Evolutionary conservation across 306 rosid genomes (phyloP).

Genomic region (Medicago lupulina): DNA sequence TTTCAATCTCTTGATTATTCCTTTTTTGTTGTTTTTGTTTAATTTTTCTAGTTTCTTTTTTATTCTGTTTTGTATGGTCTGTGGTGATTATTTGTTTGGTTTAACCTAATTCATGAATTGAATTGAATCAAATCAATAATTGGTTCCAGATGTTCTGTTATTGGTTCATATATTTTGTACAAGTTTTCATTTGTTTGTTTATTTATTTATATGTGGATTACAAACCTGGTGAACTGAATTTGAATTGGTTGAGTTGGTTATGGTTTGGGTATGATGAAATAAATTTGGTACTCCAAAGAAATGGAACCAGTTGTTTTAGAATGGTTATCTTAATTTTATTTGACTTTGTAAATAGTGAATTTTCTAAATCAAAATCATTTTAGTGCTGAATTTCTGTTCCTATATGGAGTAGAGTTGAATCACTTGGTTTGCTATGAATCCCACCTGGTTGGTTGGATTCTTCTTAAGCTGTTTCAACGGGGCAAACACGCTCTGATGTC

Average conservation of each 20-base stretch:
- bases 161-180: neutral
- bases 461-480: neutral
- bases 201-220: neutral
- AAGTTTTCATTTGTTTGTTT: neutral
- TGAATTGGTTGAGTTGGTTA: neutral
- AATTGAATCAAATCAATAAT: neutral
- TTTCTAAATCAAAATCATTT: neutral
- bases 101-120: neutral
- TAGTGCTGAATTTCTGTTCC: neutral
- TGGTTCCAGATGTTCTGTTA: neutral
- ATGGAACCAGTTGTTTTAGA: neutral
- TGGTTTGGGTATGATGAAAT: neutral
- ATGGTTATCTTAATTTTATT: neutral
- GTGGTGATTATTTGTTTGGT: neutral
- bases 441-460: neutral
- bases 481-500: neutral
- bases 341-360: neutral
- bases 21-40: neutral
- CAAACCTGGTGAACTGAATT: neutral
- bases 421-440: neutral
- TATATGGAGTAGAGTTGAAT: neutral
- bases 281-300: neutral
- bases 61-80: neutral
- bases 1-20: constrained; percentile 4
- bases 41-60: neutral